These are phyloP conservation scores for Scheffersomyces lignicola DNA, from an alignment of 1,139 yeast genomes.

Conservation along the genomic window DNA sequence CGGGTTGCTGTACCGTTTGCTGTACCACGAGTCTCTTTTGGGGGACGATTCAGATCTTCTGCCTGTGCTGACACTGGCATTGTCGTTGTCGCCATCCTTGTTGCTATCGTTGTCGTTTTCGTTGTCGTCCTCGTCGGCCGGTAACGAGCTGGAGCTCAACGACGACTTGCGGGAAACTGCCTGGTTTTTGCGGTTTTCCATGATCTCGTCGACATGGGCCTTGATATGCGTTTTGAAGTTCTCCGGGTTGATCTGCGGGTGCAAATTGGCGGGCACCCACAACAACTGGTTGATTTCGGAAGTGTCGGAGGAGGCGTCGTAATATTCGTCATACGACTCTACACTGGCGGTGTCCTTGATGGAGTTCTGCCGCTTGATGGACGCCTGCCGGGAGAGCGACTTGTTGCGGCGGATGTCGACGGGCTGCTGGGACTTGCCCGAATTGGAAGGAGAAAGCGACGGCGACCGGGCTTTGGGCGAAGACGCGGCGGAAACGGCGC, in stretches of 20 bases:
- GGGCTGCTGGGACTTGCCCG: slow-evolving; percentile 8
- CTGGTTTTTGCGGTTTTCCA: slow-evolving; percentile 36
- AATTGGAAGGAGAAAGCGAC: slow-evolving; percentile 6
- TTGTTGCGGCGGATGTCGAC: slow-evolving; percentile 1
- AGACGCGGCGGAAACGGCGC: slow-evolving; percentile 5
- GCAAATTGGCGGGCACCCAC: slow-evolving; percentile 96
- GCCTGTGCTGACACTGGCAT: slow-evolving; percentile 12
- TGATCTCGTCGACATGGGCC: slow-evolving; percentile 73
- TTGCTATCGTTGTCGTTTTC: background rate
- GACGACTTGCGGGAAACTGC: slow-evolving; percentile 35
- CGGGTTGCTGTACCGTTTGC: slow-evolving; percentile 41
- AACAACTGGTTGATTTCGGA: slow-evolving; percentile 36
- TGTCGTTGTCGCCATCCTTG: slow-evolving; percentile 1
- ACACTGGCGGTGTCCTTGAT: slow-evolving; percentile 10
- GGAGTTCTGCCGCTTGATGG: slow-evolving; percentile 6
- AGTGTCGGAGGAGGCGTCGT: slow-evolving; percentile 27
- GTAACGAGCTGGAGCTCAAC: slow-evolving; percentile 21
- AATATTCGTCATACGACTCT: slow-evolving; percentile 21
- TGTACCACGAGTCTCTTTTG: slow-evolving; percentile 14
- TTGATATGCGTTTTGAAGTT: slow-evolving; percentile 83
- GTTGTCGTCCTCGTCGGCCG: slow-evolving; percentile 13
- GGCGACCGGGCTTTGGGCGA: slow-evolving; percentile 5
- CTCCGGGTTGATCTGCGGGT: slow-evolving; percentile 92
- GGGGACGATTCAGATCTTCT: slow-evolving; percentile 9
- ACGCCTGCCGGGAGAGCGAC: slow-evolving; percentile 2